Percentiles rank a stretch among this genome's conserved stretches.
phyloP scores from a whole-genome alignment of 768 basidiomycete genomes.

The Arthromyces matolae region DNA sequence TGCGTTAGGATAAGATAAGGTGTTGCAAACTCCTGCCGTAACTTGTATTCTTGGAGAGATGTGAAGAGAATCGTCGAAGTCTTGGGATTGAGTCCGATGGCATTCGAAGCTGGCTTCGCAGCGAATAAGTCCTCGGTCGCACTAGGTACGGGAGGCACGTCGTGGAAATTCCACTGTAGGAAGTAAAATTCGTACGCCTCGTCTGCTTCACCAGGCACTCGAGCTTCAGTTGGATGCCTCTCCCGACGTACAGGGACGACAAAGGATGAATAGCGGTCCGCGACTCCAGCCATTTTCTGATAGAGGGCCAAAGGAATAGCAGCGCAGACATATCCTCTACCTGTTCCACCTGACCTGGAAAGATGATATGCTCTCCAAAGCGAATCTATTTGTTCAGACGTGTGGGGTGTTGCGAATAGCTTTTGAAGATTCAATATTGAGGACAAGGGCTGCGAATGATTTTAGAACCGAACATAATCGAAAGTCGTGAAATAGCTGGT shows the following conservation, averaged over 20 bases:
- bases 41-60: conserved; percentile 90
- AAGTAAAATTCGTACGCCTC: conserved; percentile 76
- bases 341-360: conserved; percentile 73
- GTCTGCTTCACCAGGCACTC: conserved; percentile 28
- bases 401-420: conserved; percentile 64
- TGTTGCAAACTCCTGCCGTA: conserved; percentile 78
- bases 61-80: conserved; percentile 86
- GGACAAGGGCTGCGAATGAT: conserved; percentile 61
- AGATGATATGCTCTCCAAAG: conserved; percentile 91
- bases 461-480: conserved; percentile 1
- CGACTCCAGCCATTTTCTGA: conserved; percentile 60
- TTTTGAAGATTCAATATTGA: conserved; percentile 76
- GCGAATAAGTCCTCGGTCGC: conserved; percentile 44
- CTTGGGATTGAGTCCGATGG: conserved; percentile 37
- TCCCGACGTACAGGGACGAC: conserved; percentile 75
- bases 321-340: conserved; percentile 84
- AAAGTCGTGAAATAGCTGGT: conserved; percentile 1
- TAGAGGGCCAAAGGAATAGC: conserved; percentile 73
- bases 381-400: conserved; percentile 67
- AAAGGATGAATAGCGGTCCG: conserved; percentile 70
- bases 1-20: conserved; percentile 88
- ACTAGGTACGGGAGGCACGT: conserved; percentile 57
- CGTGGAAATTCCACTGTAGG: conserved; percentile 88
- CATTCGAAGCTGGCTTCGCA: conserved; percentile 18
- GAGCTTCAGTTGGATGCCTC: conserved; percentile 18